Conservation (phyloP, 2,329 filamentous ascomycete genomes). For the Dothistroma septosporum region DNA sequence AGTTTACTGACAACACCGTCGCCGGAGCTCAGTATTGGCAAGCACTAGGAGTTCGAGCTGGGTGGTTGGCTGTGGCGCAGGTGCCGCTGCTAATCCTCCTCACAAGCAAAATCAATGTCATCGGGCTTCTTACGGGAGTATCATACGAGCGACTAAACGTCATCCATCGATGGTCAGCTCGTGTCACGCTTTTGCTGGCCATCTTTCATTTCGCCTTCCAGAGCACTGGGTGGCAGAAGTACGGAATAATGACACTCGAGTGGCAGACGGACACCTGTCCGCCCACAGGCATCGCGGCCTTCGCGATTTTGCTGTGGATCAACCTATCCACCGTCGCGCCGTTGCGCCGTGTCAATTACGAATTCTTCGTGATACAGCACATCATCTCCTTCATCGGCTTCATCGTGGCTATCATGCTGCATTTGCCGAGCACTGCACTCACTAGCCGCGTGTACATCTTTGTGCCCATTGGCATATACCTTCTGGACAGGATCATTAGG, state of each 20-base stretch:
- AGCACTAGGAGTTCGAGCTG: constrained; percentile 33
- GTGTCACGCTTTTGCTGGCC: constrained; percentile 30
- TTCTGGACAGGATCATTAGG: constrained; percentile 29
- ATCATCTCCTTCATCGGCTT: constrained; percentile 39
- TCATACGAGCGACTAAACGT: constrained; percentile 36
- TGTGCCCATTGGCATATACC: constrained; percentile 27
- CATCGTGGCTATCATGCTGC: constrained; percentile 35
- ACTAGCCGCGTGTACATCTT: constrained; percentile 29
- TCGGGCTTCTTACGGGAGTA: constrained; percentile 30
- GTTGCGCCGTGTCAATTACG: constrained; percentile 25
- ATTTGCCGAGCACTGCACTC: constrained; percentile 32
- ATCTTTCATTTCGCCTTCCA: constrained; percentile 32
- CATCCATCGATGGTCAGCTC: constrained; percentile 37
- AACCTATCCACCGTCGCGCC: constrained; percentile 29
- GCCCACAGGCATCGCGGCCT: constrained; percentile 29
- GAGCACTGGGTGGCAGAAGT: constrained; percentile 25
- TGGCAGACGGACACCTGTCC: constrained; percentile 27
- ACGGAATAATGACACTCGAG: constrained; percentile 23
- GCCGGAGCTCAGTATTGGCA: constrained; percentile 26
- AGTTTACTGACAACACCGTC: constrained; percentile 26
- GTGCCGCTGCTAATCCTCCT: constrained; percentile 39
- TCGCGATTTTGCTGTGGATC: constrained; percentile 30
- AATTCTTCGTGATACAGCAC: constrained; percentile 35
- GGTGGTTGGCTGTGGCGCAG: constrained; percentile 38
- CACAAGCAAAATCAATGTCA: constrained; percentile 39